Base-by-base conservation (phyloP, 2,329 filamentous ascomycete genomes). In the Talaromyces sp. region DNA sequence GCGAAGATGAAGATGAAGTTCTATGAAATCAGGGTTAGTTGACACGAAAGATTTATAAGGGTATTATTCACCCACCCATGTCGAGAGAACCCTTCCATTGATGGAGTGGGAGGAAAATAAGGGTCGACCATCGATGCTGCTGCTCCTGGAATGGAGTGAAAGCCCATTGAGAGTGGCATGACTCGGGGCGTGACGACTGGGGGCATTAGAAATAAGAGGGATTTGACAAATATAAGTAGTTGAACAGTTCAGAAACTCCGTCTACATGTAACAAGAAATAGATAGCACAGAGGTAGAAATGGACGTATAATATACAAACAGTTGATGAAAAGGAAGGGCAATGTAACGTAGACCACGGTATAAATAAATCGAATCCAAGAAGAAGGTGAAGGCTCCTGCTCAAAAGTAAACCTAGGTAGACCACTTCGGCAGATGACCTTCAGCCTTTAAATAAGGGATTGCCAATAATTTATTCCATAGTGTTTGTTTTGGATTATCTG, bases 41-140 rank as follows among this genome's bases (percentile, higher is more conserved):
- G 2, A n/a, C 29, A 6, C 5, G 2, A 34, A 34, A 34, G 17
- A 47, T 3, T 11, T 2, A 34, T 51, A 34, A 25, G 17, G 40
- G 43, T 34, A 19, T 17, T 22, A 10, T 22, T 19, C 58, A 74
- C 75, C 76, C 63, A 78, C 76, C 76, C 77, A 65, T 73, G 70
- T 67, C 72, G 73, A 72, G 73, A 73, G 68, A 73, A 72, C 47
- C 71, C 68, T 65, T 78, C 75, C 47, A 74, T 69, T 67, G 73
- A 73, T 65, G 71, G 69, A 67, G 71, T 72, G 59, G 72, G 66
- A 22, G 76, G 72, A 59, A 72, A 70, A 61, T 72, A 73, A 62
- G 71, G 72, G 60, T 73, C 71, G n/a, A 59, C 38, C 43, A 73
- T 70, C 45, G 70, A 70, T 66, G 71, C 69, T 65, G 73, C 69